Conservation (phyloP, 2,329 filamentous ascomycete species). For the Aspergillus sp. region DNA sequence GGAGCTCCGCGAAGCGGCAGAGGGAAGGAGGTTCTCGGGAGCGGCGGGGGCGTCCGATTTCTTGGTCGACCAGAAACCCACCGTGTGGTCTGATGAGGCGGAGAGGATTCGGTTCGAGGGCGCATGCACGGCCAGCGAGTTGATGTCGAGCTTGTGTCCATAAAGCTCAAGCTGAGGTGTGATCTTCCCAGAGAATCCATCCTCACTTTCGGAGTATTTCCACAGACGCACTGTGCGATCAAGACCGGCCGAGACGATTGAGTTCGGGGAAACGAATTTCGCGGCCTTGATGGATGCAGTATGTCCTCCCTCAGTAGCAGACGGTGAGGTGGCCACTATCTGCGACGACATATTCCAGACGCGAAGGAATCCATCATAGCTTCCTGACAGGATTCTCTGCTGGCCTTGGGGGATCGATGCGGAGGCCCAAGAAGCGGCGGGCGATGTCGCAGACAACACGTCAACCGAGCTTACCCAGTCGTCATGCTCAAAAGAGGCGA, state of each 20-base stretch:
- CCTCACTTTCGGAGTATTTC: constrained; percentile 73
- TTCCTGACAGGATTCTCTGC: constrained; percentile 81
- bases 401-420: constrained; percentile 53
- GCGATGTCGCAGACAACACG: constrained; percentile 68
- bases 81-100: constrained; percentile 75
- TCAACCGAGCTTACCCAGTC: constrained; percentile 94
- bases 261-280: constrained; percentile 74
- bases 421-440: constrained; percentile 58
- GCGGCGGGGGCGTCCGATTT: constrained; percentile 74
- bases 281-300: constrained; percentile 75
- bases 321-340: constrained; percentile 72
- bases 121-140: constrained; percentile 71
- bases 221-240: constrained; percentile 86
- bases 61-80: constrained; percentile 87
- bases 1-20: constrained; percentile 58
- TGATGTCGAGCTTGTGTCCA: constrained; percentile 73
- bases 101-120: constrained; percentile 77
- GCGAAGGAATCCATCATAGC: constrained; percentile 84
- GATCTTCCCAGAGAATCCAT: constrained; percentile 60
- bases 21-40: constrained; percentile 67
- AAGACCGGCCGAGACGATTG: constrained; percentile 78
- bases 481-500: constrained; percentile 93
- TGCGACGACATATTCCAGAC: constrained; percentile 91
- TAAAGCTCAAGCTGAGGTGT: constrained; percentile 78
- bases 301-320: constrained; percentile 68